phyloP scores from a whole-genome alignment of 768 basidiomycete species.

The Crucibulum laeve region DNA sequence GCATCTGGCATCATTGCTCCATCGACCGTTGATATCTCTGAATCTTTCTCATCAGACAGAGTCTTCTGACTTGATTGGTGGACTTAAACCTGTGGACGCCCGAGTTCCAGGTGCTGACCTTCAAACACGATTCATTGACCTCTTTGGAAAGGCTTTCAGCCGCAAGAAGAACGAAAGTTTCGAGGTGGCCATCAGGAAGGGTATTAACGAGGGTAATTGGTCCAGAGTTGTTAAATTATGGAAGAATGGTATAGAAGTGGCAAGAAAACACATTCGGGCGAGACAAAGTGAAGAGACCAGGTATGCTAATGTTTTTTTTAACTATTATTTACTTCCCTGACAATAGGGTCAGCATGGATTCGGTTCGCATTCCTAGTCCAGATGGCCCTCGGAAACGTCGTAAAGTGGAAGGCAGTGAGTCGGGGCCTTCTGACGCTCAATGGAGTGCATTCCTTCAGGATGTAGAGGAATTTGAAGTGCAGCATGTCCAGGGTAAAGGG shows the following conservation, averaged over 20 bases:
- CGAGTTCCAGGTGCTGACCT: slow-evolving; percentile 69
- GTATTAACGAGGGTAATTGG: slow-evolving; percentile 83
- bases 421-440: slow-evolving; percentile 39
- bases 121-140: slow-evolving; percentile 68
- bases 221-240: slow-evolving; percentile 77
- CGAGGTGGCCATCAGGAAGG: slow-evolving; percentile 75
- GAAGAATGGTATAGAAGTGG: slow-evolving; percentile 71
- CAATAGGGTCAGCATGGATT: slow-evolving; percentile 5
- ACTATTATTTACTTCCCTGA: slow-evolving; percentile 1
- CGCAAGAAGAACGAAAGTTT: slow-evolving; percentile 85
- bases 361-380: slow-evolving; percentile 10
- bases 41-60: slow-evolving; percentile 97
- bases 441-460: slow-evolving; percentile 71
- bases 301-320: slow-evolving; percentile 17
- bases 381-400: slow-evolving; percentile 66
- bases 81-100: slow-evolving; percentile 94
- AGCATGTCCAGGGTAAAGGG: slow-evolving; percentile 83
- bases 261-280: slow-evolving; percentile 54
- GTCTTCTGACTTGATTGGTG: slow-evolving; percentile 89
- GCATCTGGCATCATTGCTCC: slow-evolving; percentile 77
- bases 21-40: slow-evolving; percentile 75
- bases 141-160: slow-evolving; percentile 88
- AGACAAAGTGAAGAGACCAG: slow-evolving; percentile 19
- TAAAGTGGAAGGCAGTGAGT: slow-evolving; percentile 44
- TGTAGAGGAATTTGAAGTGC: slow-evolving; percentile 79